These are phyloP conservation scores for Cordyceps javanica DNA, from an alignment of 2,329 filamentous ascomycete species.

Conservation along the genomic window DNA sequence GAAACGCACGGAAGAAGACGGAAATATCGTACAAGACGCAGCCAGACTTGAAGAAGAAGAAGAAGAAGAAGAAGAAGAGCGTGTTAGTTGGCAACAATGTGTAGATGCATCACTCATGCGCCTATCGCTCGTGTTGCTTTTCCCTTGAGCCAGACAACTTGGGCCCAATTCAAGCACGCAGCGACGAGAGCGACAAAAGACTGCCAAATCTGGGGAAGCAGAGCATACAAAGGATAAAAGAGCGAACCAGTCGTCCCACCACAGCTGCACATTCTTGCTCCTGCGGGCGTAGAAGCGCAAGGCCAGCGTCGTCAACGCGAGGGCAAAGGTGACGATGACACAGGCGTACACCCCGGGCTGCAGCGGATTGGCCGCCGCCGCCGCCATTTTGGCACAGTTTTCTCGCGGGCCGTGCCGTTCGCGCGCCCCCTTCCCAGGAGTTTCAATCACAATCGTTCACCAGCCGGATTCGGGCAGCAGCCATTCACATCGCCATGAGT, in stretches of 20 bases:
- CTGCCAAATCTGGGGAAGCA: neutral
- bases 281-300: constrained; percentile 14
- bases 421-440: no score
- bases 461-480: no score
- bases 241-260: constrained; percentile 16
- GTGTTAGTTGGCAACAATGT: no score
- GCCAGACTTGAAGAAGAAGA: neutral
- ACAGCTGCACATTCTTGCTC: constrained; percentile 7
- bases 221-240: constrained; percentile 11
- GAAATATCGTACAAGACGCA: constrained; percentile 8
- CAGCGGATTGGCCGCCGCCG: neutral
- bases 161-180: no score
- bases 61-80: no score
- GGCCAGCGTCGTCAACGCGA: neutral
- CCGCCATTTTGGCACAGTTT: neutral
- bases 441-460: no score
- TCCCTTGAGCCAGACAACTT: no score
- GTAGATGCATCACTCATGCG: no score
- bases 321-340: constrained; percentile 2
- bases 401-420: no score
- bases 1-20: constrained; percentile 10
- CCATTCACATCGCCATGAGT: no score
- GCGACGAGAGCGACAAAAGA: no score
- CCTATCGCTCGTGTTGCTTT: no score
- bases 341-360: constrained; percentile 11